Evolutionary conservation across 768 basidiomycete species (phyloP), one percentile per base, ranked within the genome.

Genomic region (Gloeophyllum trabeum): DNA sequence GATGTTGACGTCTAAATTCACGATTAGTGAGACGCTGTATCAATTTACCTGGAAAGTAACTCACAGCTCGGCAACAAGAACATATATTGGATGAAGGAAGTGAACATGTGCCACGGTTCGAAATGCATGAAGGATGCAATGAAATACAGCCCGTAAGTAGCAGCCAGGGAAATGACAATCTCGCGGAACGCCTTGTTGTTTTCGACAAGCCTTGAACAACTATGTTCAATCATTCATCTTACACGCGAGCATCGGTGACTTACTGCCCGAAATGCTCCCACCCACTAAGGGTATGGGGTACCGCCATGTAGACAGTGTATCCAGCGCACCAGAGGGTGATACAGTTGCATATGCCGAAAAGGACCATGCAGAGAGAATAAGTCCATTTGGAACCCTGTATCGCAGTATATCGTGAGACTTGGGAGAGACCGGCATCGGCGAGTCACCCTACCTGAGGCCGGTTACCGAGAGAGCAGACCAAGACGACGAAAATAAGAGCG

Each of bases 61-160:
- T 62, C 46, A 78, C 76, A 79, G 47, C 71, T 72, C 42, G 90
- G 90, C 28, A 91, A 69, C 50, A 92, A 73, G 70, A 96, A 86
- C 71, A 96, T 72, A 62, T 94, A 98, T 59, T 93, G 86, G 37
- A 79, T 54, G 69, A 93, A 91, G 43, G 81, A 88, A 10, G 93
- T 94, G 61, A 97, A 74, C 77, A 97, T 85, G 70, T 97, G 93
- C 90, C 91, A 94, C 0, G 92, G 93, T 57, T 98, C 93, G 26
- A 90, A 61, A 52, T 93, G 88, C 64, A 98, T 78, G 59, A 94
- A 63, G 5, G 85, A 89, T 45, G 81, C 74, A 53, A 94, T 61
- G 54, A 96, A 71, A 70, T 90, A 98, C 48, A 91, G 70, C 58
- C 83, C 73, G 63, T 85, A 82, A 44, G 90, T 80, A 53, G 79